Evolutionary conservation across 345 rosid species (phyloP).

Genomic region (Litchi chinensis): DNA sequence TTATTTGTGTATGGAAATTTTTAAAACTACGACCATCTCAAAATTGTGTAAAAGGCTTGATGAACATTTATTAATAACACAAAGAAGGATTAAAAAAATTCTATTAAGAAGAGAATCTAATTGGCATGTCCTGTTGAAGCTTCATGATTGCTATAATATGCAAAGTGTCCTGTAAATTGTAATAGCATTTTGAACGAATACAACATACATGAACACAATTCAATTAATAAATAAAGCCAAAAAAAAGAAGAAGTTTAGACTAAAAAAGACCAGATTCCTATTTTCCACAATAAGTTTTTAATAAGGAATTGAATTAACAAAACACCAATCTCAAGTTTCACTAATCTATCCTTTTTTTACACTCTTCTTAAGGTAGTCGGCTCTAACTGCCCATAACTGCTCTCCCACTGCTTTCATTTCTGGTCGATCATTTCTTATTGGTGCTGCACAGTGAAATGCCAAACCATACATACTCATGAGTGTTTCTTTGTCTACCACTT

Average conservation of each 20-base stretch:
- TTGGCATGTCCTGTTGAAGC: too few relatives aligned
- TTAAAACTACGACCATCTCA: too few relatives aligned
- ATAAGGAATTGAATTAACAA: not conserved
- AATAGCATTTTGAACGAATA: not conserved
- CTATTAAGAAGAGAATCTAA: too few relatives aligned
- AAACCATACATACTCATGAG: slow-evolving; percentile 65
- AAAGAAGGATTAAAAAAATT: too few relatives aligned
- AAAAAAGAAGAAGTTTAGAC: not conserved
- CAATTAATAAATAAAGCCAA: not conserved
- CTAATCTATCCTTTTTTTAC: slow-evolving; percentile 24
- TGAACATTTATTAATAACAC: too few relatives aligned
- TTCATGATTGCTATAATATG: not conserved
- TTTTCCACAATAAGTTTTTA: not conserved
- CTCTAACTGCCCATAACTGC: slow-evolving; percentile 87
- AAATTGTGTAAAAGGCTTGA: too few relatives aligned
- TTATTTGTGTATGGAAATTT: too few relatives aligned
- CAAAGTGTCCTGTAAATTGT: not conserved
- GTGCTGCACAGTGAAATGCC: slow-evolving; percentile 94
- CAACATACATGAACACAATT: not conserved
- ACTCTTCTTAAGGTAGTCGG: slow-evolving; percentile 62
- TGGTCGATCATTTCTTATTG: slow-evolving; percentile 68
- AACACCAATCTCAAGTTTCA: not conserved
- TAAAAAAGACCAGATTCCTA: not conserved
- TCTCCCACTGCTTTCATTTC: slow-evolving; percentile 85
- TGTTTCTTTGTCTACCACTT: slow-evolving; percentile 45